These are phyloP conservation scores for Thymus mandschuricus DNA, from an alignment of 257 asterid genomes.

Conservation along the genomic window DNA sequence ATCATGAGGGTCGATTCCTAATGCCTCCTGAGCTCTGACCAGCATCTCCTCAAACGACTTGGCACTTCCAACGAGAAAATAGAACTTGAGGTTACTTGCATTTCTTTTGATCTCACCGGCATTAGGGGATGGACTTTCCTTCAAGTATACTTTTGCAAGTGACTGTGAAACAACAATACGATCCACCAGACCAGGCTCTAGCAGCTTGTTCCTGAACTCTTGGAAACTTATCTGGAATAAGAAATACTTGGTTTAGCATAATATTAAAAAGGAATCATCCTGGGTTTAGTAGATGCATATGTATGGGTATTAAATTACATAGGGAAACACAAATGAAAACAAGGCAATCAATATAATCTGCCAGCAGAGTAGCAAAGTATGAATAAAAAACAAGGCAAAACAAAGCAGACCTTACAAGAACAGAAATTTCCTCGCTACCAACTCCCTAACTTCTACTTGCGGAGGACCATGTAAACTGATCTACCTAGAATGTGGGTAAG, in stretches of 20 bases:
- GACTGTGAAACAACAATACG: constrained; percentile 60
- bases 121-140: constrained; percentile 39
- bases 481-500: neutral
- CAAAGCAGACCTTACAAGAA: neutral
- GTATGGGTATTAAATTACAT: neutral
- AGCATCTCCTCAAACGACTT: constrained; percentile 83
- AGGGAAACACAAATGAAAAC: neutral
- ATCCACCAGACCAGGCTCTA: constrained; percentile 89
- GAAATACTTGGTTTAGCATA: constrained; percentile 21
- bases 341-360: neutral
- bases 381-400: neutral
- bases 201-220: constrained; percentile 78
- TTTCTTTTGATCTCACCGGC: constrained; percentile 34
- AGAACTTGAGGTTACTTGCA: constrained; percentile 42
- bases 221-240: constrained; percentile 79
- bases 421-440: constrained; percentile 7
- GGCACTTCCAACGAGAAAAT: constrained; percentile 67
- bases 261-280: constrained; percentile 4
- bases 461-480: neutral
- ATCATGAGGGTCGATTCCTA: constrained; percentile 74
- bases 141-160: constrained; percentile 69
- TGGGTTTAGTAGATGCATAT: neutral
- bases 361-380: constrained; percentile 18
- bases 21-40: constrained; percentile 77
- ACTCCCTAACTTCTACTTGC: neutral